phyloP scores from a whole-genome alignment of 495 filamentous ascomycete genomes.

The Collariella sp. region DNA sequence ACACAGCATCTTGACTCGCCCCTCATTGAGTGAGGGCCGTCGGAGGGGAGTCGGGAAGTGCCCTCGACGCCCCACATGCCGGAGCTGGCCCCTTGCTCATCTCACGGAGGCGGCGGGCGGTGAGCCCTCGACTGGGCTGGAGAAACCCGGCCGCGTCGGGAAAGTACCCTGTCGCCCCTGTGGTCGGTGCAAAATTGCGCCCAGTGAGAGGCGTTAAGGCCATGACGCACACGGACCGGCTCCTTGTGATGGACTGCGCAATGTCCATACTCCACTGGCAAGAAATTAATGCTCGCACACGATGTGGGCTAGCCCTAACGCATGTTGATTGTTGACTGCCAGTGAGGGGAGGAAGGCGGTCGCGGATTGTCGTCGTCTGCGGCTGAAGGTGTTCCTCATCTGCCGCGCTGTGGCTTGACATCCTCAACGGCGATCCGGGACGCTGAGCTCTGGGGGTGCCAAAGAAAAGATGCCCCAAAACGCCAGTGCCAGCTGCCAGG shows the following conservation, averaged over 20 bases:
- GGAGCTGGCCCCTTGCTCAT: not conserved
- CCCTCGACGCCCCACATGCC: slow-evolving; percentile 1
- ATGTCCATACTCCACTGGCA: not conserved
- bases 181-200: slow-evolving; percentile 9
- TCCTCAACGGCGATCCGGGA: no score
- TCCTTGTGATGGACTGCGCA: not conserved
- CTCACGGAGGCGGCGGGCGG: slow-evolving; percentile 18
- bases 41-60: slow-evolving; percentile 2
- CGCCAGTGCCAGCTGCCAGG: no score
- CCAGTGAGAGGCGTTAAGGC: slow-evolving; percentile 9
- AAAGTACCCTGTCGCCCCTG: slow-evolving; percentile 14
- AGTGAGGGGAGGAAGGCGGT: no score
- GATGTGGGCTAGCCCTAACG: not conserved
- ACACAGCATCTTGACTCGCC: not conserved
- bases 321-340: not conserved
- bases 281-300: not conserved
- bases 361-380: no score
- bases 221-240: slow-evolving; percentile 9
- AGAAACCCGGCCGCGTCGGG: slow-evolving; percentile 16
- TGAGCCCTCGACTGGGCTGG: slow-evolving; percentile 13
- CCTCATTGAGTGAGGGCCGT: not conserved
- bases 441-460: no score
- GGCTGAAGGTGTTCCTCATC: no score
- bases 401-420: no score
- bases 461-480: no score